Percentiles rank a stretch among this genome's conserved stretches.
phyloP scores from a whole-genome alignment of 2,329 filamentous ascomycete species.

The Calonectria montana region DNA sequence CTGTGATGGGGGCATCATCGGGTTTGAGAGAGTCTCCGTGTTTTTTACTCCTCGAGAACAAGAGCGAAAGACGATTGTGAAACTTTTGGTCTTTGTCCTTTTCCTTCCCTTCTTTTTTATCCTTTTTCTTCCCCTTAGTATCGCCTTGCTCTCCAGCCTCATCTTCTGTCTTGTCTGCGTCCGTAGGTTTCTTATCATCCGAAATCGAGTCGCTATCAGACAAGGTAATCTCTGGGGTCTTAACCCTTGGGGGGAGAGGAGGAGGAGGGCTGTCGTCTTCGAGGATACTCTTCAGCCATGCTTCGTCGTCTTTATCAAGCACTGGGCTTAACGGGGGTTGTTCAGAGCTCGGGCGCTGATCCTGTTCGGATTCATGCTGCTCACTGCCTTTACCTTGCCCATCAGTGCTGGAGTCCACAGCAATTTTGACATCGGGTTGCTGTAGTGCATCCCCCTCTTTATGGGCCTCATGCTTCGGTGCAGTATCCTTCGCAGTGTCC shows the following conservation, averaged over 20 bases:
- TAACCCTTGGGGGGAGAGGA: constrained; percentile 65
- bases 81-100: constrained; percentile 48
- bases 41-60: constrained; percentile 54
- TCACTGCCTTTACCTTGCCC: constrained; percentile 13
- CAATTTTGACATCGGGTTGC: constrained; percentile 29
- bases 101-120: constrained; percentile 46
- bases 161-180: constrained; percentile 39
- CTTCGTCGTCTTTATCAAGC: constrained; percentile 67
- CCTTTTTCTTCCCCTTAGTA: constrained; percentile 43
- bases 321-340: constrained; percentile 53
- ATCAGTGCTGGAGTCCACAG: constrained; percentile 25
- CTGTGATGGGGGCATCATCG: constrained; percentile 53
- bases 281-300: constrained; percentile 68
- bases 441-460: constrained; percentile 28
- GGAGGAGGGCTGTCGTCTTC: constrained; percentile 58
- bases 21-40: constrained; percentile 50
- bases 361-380: constrained; percentile 27
- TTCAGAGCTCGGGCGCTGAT: constrained; percentile 42
- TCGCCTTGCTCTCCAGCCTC: constrained; percentile 38
- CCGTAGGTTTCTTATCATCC: constrained; percentile 14
- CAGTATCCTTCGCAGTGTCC: constrained; percentile 24
- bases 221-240: constrained; percentile 60
- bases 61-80: constrained; percentile 48
- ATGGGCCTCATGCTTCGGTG: constrained; percentile 26
- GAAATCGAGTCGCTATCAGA: constrained; percentile 33